Conservation (phyloP, 192 early-diverging fungal genomes). For the Entophlyctis helioformis region DNA sequence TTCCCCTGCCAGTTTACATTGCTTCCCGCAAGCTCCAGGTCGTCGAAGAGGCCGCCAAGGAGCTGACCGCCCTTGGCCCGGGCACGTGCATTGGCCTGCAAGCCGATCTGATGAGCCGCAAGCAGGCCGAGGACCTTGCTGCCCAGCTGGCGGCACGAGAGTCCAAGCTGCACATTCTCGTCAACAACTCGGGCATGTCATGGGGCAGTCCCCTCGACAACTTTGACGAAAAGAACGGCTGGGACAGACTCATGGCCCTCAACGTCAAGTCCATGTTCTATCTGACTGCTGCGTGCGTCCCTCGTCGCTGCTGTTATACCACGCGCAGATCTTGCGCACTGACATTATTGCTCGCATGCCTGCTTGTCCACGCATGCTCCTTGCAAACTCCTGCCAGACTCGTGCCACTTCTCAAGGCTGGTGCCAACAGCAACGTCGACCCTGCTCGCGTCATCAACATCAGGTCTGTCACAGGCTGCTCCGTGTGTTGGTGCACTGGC, state of each 20-base stretch:
- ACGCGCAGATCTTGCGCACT: too few species aligned
- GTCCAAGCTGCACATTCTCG: constrained; percentile 55
- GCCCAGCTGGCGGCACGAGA: constrained; percentile 45
- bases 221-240: constrained; percentile 38
- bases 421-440: constrained; percentile 24
- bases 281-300: constrained; percentile 51
- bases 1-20: constrained; percentile 59
- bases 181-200: constrained; percentile 68
- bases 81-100: constrained; percentile 63
- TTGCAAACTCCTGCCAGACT: constrained; percentile 12
- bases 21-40: constrained; percentile 56
- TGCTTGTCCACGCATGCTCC: too few species aligned
- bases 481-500: too few species aligned
- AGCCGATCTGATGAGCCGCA: constrained; percentile 55
- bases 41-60: constrained; percentile 39
- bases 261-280: constrained; percentile 77
- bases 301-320: too few species aligned
- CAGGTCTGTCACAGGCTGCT: constrained; percentile 41
- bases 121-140: constrained; percentile 43
- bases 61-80: constrained; percentile 54
- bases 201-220: constrained; percentile 27
- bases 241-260: constrained; percentile 61
- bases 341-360: too few species aligned
- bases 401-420: constrained; percentile 55
- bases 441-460: constrained; percentile 88